Evolutionary conservation across 1,284 basidiomycete species (phyloP).

Genomic region (Cryptococcus sp.): DNA sequence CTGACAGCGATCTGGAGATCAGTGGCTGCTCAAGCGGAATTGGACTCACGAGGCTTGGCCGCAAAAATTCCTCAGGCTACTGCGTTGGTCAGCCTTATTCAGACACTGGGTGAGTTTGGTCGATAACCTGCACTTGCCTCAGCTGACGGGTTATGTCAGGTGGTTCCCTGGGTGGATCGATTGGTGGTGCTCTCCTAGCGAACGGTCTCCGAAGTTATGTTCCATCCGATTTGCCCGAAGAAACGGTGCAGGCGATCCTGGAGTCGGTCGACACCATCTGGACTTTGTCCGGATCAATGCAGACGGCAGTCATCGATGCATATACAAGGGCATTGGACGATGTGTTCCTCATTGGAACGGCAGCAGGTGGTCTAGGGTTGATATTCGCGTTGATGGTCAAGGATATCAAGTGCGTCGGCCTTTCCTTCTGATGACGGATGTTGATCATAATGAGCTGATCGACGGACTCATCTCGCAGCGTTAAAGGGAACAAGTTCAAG

Average conservation of each 20-base stretch:
- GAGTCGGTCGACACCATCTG: slow-evolving; percentile 14
- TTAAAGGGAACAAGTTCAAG: slow-evolving; percentile 13
- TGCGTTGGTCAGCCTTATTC: slow-evolving; percentile 11
- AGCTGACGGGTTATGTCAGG: neutral
- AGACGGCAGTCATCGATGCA: slow-evolving; percentile 5
- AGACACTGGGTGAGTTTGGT: slow-evolving; percentile 9
- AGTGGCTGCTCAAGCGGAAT: slow-evolving; percentile 15
- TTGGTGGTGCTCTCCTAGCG: slow-evolving; percentile 9
- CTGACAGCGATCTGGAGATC: neutral
- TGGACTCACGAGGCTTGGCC: slow-evolving; percentile 7
- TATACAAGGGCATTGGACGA: slow-evolving; percentile 9
- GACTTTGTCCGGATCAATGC: slow-evolving; percentile 4
- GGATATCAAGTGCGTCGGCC: slow-evolving; percentile 13
- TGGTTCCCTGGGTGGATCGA: slow-evolving; percentile 7
- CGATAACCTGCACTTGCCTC: neutral
- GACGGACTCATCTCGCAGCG: neutral
- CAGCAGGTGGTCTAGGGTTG: slow-evolving; percentile 5
- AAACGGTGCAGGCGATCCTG: neutral
- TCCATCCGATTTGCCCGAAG: slow-evolving; percentile 6
- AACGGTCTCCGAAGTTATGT: slow-evolving; percentile 9
- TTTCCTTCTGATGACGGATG: no score
- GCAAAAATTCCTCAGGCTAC: slow-evolving; percentile 14
- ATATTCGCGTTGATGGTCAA: slow-evolving; percentile 13
- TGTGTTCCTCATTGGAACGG: slow-evolving; percentile 7
- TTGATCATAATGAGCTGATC: no score